A percentile compares a stretch with the other conserved stretches of the same genome.
Evolutionary conservation across 495 filamentous ascomycete genomes (phyloP).

Genomic region (Penicillium bialowiezense): DNA sequence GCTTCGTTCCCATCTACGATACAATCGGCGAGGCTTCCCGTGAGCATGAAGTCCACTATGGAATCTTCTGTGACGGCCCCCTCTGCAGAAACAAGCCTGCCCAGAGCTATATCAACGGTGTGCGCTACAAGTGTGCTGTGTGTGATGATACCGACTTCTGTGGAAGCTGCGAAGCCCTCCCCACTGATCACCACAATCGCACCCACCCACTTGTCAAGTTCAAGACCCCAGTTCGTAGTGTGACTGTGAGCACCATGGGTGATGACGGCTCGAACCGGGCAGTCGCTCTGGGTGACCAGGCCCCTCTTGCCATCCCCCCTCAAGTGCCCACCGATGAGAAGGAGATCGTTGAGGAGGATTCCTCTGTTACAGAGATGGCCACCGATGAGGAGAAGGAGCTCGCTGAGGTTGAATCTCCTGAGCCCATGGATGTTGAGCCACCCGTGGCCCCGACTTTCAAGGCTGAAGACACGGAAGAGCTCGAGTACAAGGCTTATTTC

Average conservation of each 20-base stretch:
- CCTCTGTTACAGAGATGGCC: too few species aligned
- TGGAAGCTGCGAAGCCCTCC: slow-evolving; percentile 85
- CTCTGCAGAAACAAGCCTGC: slow-evolving; percentile 64
- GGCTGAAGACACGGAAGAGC: background rate
- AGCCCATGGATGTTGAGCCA: slow-evolving; percentile 24
- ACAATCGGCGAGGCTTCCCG: slow-evolving; percentile 58
- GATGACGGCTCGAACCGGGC: slow-evolving; percentile 66
- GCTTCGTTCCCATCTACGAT: slow-evolving; percentile 87
- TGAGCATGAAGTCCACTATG: slow-evolving; percentile 61
- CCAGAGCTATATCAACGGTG: slow-evolving; percentile 71
- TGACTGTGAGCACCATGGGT: slow-evolving; percentile 79
- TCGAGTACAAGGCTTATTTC: slow-evolving; percentile 67
- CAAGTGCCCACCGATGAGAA: slow-evolving; percentile 10
- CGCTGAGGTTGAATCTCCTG: slow-evolving; percentile 64
- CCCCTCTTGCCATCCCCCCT: slow-evolving; percentile 34
- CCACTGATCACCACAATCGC: slow-evolving; percentile 80
- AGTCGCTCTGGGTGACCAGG: slow-evolving; percentile 66
- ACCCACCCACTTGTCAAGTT: slow-evolving; percentile 97
- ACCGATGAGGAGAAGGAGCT: slow-evolving; percentile 11
- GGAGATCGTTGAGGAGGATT: too few species aligned
- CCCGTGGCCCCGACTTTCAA: background rate
- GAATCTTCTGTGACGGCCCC: slow-evolving; percentile 94
- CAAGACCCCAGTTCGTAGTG: slow-evolving; percentile 87
- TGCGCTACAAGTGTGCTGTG: slow-evolving; percentile 95
- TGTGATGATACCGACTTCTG: slow-evolving; percentile 98